Evolutionary conservation across 176 grass and related monocot genomes (phyloP), one percentile per base, ranked within the genome.

Genomic region (Urochloa ruziziensis): DNA sequence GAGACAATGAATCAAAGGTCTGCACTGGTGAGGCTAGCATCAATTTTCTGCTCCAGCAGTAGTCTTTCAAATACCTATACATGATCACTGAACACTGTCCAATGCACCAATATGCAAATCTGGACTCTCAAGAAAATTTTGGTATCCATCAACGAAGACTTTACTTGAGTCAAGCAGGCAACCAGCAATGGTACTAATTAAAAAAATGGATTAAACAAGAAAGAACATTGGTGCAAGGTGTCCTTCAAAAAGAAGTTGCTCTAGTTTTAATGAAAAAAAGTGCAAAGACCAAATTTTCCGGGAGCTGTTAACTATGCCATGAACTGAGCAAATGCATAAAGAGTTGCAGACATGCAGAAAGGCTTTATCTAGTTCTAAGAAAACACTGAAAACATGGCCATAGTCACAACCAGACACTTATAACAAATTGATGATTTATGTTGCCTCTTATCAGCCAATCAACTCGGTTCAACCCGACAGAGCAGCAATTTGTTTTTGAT

Each of bases 101-200:
- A 83, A 72, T 47, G 28, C 16, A 42, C 28, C 36, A 46, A 59
- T 15, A 80, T 29, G 63, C 56, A 74, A 79, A 80, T 67, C 23
- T 84, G 48, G 39, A 73, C 73, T 47, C 29, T 82, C 62, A 87
- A 37, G 33, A 72, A 72, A 57, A 65, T 19, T 27, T 77, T 29
- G 23, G 44, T 62, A 57, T 68, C 39, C 13, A 34, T 53, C 43
- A 75, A 12, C 5, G 5, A 73, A 25, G 18, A 18, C 51, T 24
- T 75, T 49, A 34, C 70, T 19, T 42, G 56, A 33, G 25, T 23
- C 48, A 30, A 30, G 21, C 52, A 56, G n/a, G 65, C 65, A 39
- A 67, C 10, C 5, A 18, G 48, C 12, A 66, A 84, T n/a, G 2
- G 7, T 14, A 48, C 3, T 39, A 8, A n/a, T 25, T 48, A 19